A percentile compares a stretch with the other conserved stretches of the same genome.
Conservation (phyloP, 441 rosid species). For the Manihot esculenta region DNA sequence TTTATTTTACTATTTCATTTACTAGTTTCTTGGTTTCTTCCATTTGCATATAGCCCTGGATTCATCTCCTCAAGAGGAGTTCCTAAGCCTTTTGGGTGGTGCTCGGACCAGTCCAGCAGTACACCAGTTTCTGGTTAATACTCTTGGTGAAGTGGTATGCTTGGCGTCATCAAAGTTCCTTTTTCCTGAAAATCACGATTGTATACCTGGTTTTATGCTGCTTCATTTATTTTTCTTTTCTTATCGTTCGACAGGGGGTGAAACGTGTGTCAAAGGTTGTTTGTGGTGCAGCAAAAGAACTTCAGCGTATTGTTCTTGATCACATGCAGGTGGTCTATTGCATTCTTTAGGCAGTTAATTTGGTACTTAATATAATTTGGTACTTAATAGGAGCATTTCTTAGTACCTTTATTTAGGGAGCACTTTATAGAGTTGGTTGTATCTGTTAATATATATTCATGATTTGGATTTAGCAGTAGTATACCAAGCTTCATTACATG, state of each 20-base stretch:
- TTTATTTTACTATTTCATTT: conserved; percentile 22
- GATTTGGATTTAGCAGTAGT: conserved; percentile 1
- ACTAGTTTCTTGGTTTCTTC: conserved; percentile 18
- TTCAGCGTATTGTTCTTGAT: conserved; percentile 74
- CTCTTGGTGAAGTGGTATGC: conserved; percentile 86
- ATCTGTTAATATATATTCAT: conserved; percentile 1
- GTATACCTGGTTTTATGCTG: conserved; percentile 16
- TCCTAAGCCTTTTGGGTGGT: conserved; percentile 90
- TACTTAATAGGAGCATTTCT: not conserved
- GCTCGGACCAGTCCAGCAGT: conserved; percentile 88
- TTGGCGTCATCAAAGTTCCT: conserved; percentile 25
- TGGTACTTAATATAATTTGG: conserved; percentile 3
- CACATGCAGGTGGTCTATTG: conserved; percentile 72
- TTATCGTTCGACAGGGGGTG: conserved; percentile 56
- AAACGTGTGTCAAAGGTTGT: conserved; percentile 81
- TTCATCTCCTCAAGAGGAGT: conserved; percentile 92
- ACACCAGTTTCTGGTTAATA: conserved; percentile 83
- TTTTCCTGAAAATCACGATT: conserved; percentile 21
- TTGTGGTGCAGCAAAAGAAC: conserved; percentile 90
- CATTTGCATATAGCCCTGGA: conserved; percentile 55
- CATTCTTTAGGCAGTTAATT: conserved; percentile 18
- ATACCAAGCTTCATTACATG: not conserved
- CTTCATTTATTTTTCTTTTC: conserved; percentile 6
- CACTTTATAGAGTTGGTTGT: conserved; percentile 6
- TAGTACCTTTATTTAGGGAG: conserved; percentile 11